Evolutionary conservation across 306 rosid genomes (phyloP).

Genomic region (Phaseolus lunatus): DNA sequence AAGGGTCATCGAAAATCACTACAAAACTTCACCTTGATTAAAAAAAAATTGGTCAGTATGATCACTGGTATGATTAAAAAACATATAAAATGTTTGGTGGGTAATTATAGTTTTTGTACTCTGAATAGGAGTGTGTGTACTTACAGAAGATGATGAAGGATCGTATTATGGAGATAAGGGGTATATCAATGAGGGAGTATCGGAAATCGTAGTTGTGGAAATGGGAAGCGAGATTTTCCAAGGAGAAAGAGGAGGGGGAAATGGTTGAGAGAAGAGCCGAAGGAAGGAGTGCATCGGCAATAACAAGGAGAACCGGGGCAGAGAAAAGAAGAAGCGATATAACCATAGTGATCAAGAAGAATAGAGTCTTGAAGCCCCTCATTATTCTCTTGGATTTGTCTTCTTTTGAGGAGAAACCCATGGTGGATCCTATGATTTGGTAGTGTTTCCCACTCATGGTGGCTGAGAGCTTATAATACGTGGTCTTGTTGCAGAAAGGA

Average conservation of each 20-base stretch:
- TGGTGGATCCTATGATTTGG: constrained; percentile 24
- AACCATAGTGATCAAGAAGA: constrained; percentile 86
- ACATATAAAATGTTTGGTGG: neutral
- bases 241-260: constrained; percentile 56
- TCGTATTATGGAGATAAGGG: constrained; percentile 75
- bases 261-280: constrained; percentile 78
- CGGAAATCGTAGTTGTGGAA: constrained; percentile 81
- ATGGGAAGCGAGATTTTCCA: constrained; percentile 65
- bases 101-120: neutral
- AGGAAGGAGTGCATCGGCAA: constrained; percentile 81
- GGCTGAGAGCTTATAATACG: neutral
- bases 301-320: constrained; percentile 76
- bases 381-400: constrained; percentile 67
- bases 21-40: neutral
- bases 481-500: neutral
- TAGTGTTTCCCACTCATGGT: neutral
- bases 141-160: constrained; percentile 88
- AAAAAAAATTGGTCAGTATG: too few relatives aligned
- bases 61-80: neutral
- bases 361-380: constrained; percentile 78
- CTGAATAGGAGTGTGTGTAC: constrained; percentile 20
- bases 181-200: constrained; percentile 85
- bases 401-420: constrained; percentile 84
- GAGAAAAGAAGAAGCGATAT: constrained; percentile 80
- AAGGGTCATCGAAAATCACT: constrained; percentile 39